These are phyloP conservation scores for Isabelozyma rhagii DNA, from an alignment of 805 yeast genomes.

Conservation along the genomic window DNA sequence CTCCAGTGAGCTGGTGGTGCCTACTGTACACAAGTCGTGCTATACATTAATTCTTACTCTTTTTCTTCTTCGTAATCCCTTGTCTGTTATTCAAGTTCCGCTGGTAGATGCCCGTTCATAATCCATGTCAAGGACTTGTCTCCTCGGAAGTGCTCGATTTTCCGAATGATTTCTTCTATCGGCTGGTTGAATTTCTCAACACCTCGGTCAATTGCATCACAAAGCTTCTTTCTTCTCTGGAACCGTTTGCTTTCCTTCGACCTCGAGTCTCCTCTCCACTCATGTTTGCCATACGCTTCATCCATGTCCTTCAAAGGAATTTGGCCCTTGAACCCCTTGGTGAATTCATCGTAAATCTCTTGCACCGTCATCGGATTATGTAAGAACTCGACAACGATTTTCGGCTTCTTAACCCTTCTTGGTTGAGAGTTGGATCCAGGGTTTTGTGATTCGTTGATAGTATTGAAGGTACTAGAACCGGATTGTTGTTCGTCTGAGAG, in stretches of 20 bases:
- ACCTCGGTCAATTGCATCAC: conserved; percentile 42
- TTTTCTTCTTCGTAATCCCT: neutral
- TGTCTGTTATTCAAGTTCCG: conserved; percentile 16
- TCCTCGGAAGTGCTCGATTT: conserved; percentile 41
- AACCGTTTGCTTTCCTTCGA: conserved; percentile 42
- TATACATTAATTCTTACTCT: neutral
- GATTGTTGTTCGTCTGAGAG: neutral
- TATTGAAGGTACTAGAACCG: neutral
- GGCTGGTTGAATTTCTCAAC: conserved; percentile 37
- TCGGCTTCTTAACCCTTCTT: conserved; percentile 17
- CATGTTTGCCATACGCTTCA: conserved; percentile 39
- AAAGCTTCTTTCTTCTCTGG: conserved; percentile 41
- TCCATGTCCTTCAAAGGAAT: conserved; percentile 42
- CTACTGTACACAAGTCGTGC: neutral
- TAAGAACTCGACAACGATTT: conserved; percentile 35
- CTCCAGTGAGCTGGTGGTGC: too few relatives aligned
- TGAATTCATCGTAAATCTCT: conserved; percentile 44
- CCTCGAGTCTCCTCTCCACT: conserved; percentile 46
- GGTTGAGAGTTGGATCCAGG: neutral
- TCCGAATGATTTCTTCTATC: conserved; percentile 37
- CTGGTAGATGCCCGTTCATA: conserved; percentile 44
- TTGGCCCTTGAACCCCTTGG: conserved; percentile 43
- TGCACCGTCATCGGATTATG: conserved; percentile 44
- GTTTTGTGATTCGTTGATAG: neutral
- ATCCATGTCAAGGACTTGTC: conserved; percentile 45